Evolutionary conservation across 306 rosid genomes (phyloP).

Genomic region (Lathyrus aphaca): DNA sequence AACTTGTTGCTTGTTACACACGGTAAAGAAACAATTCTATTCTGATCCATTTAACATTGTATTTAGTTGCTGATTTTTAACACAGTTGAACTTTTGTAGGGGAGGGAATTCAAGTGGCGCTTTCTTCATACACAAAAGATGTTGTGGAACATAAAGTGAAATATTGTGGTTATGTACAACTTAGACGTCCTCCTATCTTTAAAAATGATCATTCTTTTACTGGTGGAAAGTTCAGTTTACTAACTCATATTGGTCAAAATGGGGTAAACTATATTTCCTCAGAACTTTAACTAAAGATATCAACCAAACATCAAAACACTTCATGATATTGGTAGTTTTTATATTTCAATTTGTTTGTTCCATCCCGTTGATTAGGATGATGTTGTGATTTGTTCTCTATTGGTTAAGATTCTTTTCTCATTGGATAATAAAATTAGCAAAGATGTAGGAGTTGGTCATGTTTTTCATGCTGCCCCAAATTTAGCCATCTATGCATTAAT

Average conservation of each 20-base stretch:
- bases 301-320: neutral
- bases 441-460: no score
- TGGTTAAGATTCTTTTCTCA: no score
- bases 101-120: conserved; percentile 72
- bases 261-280: conserved; percentile 45
- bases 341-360: no score
- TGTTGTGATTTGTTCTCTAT: no score
- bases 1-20: conserved; percentile 83
- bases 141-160: conserved; percentile 48
- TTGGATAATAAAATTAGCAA: no score
- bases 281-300: neutral
- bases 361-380: neutral
- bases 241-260: conserved; percentile 43
- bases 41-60: neutral
- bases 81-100: conserved; percentile 48
- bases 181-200: conserved; percentile 66
- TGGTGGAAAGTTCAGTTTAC: conserved; percentile 59
- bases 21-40: conserved; percentile 47
- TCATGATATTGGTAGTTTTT: neutral
- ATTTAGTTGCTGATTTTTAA: neutral
- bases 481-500: no score
- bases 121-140: conserved; percentile 51
- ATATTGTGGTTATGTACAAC: conserved; percentile 72
- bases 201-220: conserved; percentile 35
- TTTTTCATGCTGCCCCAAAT: no score